phyloP scores from a whole-genome alignment of 2,329 filamentous ascomycete species.

The Verruconis gallopava region DNA sequence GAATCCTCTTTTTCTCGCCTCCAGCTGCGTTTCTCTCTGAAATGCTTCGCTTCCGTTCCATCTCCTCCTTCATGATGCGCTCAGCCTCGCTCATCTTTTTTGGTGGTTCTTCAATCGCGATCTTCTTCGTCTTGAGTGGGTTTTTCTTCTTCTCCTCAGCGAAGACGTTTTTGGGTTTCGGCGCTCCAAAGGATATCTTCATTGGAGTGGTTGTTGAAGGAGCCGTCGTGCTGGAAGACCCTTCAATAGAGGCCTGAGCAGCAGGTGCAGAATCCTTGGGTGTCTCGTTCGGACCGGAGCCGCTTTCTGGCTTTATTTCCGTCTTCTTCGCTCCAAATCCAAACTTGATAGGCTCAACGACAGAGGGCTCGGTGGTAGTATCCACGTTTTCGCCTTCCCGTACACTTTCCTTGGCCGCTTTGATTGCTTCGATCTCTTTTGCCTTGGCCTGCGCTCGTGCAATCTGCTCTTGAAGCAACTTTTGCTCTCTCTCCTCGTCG shows the following conservation, averaged over 20 bases:
- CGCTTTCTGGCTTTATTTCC: conserved; percentile 14
- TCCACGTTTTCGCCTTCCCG: conserved; percentile 10
- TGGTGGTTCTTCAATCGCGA: conserved; percentile 42
- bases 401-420: conserved; percentile 12
- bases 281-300: not conserved
- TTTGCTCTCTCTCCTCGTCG: conserved; percentile 80
- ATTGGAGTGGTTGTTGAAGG: conserved; percentile 9
- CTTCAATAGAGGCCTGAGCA: not conserved
- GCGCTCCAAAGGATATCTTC: conserved; percentile 52
- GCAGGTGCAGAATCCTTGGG: not conserved
- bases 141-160: conserved; percentile 51
- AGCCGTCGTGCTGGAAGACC: not conserved
- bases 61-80: conserved; percentile 64
- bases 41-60: conserved; percentile 24
- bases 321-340: conserved; percentile 42
- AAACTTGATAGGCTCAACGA: conserved; percentile 65
- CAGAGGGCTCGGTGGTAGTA: conserved; percentile 23
- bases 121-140: conserved; percentile 54
- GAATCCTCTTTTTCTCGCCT: conserved; percentile 4
- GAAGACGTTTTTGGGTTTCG: conserved; percentile 70
- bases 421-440: conserved; percentile 28
- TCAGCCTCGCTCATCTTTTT: conserved; percentile 84
- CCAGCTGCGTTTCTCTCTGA: not conserved
- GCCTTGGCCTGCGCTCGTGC: conserved; percentile 36
- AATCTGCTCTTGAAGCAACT: conserved; percentile 73